Conservation (phyloP, 2,329 filamentous ascomycete genomes). For the Penicillium sp. region DNA sequence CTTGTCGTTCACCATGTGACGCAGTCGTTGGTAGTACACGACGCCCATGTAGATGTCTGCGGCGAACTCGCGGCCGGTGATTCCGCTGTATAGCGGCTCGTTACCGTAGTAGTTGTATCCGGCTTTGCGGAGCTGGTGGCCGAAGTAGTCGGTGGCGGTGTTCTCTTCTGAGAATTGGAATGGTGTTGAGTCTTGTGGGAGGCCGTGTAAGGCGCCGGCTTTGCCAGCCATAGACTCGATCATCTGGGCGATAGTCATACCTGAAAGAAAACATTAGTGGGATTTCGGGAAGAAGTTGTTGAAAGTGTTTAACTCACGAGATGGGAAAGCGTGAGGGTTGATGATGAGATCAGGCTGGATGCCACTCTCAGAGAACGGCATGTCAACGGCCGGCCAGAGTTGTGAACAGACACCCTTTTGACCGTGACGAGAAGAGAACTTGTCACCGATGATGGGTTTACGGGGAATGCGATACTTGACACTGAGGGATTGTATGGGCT, state of each 20-base stretch:
- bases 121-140: conserved; percentile 87
- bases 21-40: conserved; percentile 94
- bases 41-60: conserved; percentile 96
- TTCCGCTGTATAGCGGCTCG: conserved; percentile 96
- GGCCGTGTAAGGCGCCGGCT: conserved; percentile 83
- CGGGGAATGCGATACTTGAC: conserved; percentile 90
- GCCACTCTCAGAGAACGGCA: conserved; percentile 94
- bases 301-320: conserved; percentile 50
- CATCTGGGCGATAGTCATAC: conserved; percentile 99
- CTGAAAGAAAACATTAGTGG: conserved; percentile 16
- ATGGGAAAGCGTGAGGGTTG: conserved; percentile 98
- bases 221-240: conserved; percentile 95
- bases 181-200: conserved; percentile 93
- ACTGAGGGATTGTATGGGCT: conserved; percentile 80
- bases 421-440: conserved; percentile 96
- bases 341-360: conserved; percentile 98
- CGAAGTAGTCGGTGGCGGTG: conserved; percentile 90
- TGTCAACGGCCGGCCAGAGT: conserved; percentile 87
- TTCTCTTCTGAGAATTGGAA: conserved; percentile 92
- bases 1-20: conserved; percentile 99
- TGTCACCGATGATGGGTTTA: conserved; percentile 90
- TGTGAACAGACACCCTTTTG: conserved; percentile 97
- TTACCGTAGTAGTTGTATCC: conserved; percentile 98
- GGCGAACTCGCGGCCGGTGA: conserved; percentile 87
- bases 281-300: neutral